phyloP scores from a whole-genome alignment of 441 rosid species.

The Flueggea neowawraea region DNA sequence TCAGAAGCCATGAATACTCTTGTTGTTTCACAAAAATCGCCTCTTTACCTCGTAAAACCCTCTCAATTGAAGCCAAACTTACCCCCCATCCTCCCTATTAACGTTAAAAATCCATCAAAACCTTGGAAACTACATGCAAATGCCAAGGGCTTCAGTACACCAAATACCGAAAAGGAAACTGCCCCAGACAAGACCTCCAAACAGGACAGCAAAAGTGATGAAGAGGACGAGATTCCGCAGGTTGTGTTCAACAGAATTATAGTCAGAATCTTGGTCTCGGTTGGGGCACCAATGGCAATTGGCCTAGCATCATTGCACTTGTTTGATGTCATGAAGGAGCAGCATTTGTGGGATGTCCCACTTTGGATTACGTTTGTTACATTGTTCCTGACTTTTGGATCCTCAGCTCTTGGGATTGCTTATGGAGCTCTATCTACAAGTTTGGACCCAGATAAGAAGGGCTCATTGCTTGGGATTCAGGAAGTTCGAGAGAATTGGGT shows the following conservation, averaged over 20 bases:
- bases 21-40: conserved; percentile 22
- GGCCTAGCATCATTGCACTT: conserved; percentile 47
- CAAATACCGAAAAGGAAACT: conserved; percentile 8
- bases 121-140: conserved; percentile 37
- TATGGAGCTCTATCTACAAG: conserved; percentile 74
- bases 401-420: conserved; percentile 67
- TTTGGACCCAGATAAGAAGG: conserved; percentile 51
- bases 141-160: conserved; percentile 48
- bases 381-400: conserved; percentile 51
- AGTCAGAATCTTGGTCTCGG: conserved; percentile 43
- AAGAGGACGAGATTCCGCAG: conserved; percentile 58
- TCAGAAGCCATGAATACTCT: conserved; percentile 40
- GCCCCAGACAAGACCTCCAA: conserved; percentile 3
- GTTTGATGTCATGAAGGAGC: conserved; percentile 46
- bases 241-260: conserved; percentile 55
- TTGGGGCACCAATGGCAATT: conserved; percentile 52
- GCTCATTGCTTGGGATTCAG: conserved; percentile 60
- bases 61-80: conserved; percentile 15
- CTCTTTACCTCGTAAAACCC: conserved; percentile 21
- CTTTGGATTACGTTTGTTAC: conserved; percentile 55
- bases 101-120: conserved; percentile 11
- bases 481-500: conserved; percentile 69
- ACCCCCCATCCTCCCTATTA: conserved; percentile 6
- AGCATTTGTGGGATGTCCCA: conserved; percentile 55
- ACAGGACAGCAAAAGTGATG: conserved; percentile 6